Conservation (phyloP, 108 stramenopile species). For the Tribonema minus region DNA sequence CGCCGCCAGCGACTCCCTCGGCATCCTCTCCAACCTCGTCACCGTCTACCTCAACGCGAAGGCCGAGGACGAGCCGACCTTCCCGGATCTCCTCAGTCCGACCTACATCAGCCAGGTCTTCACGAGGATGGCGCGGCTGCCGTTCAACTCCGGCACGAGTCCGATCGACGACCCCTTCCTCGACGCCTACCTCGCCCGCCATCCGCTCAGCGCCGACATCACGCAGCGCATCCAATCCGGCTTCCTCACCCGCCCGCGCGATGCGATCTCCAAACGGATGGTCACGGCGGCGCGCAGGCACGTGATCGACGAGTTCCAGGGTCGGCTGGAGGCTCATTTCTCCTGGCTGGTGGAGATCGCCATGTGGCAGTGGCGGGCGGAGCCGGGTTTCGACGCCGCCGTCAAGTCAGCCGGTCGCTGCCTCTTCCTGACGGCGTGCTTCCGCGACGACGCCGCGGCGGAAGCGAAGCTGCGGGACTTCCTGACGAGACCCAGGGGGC, state of each 20-base stretch:
- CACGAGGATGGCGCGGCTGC: not conserved
- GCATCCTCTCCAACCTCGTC: not conserved
- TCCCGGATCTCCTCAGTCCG: not conserved
- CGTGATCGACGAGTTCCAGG: not conserved
- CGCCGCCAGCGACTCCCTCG: not conserved
- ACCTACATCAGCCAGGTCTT: not conserved
- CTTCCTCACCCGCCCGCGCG: not conserved
- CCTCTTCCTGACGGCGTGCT: not conserved
- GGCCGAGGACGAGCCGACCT: not conserved
- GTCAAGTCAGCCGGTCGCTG: not conserved
- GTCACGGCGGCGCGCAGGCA: not conserved
- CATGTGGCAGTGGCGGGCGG: not conserved
- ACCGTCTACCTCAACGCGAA: not conserved
- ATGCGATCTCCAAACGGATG: not conserved
- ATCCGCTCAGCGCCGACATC: not conserved
- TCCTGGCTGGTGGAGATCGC: not conserved
- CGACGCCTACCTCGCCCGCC: not conserved
- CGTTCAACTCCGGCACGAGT: not conserved
- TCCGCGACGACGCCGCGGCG: not conserved
- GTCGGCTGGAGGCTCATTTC: not conserved
- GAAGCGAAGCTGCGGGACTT: not conserved
- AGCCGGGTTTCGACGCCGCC: not conserved
- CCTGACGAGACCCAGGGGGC: not conserved
- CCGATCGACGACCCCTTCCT: not conserved
- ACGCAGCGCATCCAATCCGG: not conserved